These are phyloP conservation scores for Populus pruinosa DNA, from an alignment of 345 rosid species.

Conservation along the genomic window DNA sequence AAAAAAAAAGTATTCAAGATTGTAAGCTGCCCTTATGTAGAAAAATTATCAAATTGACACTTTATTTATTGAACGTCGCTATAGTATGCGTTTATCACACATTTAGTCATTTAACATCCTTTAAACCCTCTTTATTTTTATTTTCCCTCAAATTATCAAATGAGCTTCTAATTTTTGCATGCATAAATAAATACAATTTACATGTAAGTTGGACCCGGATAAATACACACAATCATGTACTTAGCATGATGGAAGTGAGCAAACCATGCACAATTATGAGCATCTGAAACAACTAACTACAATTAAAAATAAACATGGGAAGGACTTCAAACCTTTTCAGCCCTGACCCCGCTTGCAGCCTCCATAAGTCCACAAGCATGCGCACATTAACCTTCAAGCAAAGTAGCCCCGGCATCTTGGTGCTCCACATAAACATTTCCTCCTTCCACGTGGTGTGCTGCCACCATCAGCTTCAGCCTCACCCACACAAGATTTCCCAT, in stretches of 20 bases:
- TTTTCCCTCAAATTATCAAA: not conserved
- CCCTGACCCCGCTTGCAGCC: conserved; percentile 4
- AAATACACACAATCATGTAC: not conserved
- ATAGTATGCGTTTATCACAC: not conserved
- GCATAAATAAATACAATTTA: not conserved
- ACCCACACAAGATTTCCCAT: conserved; percentile 40
- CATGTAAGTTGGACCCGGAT: not conserved
- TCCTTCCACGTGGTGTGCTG: conserved; percentile 31
- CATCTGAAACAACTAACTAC: not conserved
- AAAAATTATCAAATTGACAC: not conserved
- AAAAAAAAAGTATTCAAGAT: not conserved
- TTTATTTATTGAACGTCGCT: not conserved
- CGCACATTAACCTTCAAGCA: not conserved
- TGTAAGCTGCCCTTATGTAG: not conserved
- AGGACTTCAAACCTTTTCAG: conserved; percentile 2
- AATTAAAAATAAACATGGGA: not conserved
- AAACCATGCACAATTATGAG: not conserved
- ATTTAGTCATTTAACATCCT: not conserved
- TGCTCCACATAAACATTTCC: conserved; percentile 63
- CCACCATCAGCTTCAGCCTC: conserved; percentile 22
- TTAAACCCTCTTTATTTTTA: not conserved
- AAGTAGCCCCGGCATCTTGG: conserved; percentile 34
- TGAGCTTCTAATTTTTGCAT: not conserved
- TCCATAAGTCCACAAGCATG: not conserved
- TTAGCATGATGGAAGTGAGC: not conserved